Conservation (phyloP, 2,329 filamentous ascomycete species). For the Aspergillus sp. region DNA sequence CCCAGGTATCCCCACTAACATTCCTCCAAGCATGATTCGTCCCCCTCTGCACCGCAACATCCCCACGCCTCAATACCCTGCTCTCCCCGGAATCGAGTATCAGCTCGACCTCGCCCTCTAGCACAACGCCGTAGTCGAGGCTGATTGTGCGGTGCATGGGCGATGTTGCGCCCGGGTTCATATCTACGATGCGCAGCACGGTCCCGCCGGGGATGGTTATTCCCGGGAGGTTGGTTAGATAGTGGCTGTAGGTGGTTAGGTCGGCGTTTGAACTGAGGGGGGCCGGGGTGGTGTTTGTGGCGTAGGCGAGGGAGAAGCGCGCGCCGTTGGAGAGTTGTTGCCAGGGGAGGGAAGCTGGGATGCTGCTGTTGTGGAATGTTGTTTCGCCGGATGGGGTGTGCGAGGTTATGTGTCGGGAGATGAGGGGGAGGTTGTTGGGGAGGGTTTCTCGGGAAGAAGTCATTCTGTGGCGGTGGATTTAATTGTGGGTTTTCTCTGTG, state of each 20-base stretch:
- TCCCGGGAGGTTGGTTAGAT: conserved; percentile 48
- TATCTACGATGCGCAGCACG: conserved; percentile 42
- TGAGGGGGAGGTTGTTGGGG: conserved; percentile 32
- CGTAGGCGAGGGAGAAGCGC: conserved; percentile 51
- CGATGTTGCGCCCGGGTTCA: conserved; percentile 41
- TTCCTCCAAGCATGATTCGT: conserved; percentile 14
- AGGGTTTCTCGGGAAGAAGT: too few relatives aligned
- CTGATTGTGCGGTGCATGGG: conserved; percentile 53
- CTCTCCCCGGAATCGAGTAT: conserved; percentile 7
- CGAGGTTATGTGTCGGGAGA: conserved; percentile 30
- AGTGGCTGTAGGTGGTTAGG: conserved; percentile 45
- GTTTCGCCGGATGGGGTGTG: conserved; percentile 35
- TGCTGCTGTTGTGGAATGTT: conserved; percentile 29
- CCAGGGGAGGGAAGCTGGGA: conserved; percentile 23
- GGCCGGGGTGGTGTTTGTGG: conserved; percentile 49
- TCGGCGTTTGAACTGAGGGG: conserved; percentile 48
- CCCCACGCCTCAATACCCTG: conserved; percentile 1
- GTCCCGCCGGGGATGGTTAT: conserved; percentile 50
- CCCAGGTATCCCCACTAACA: conserved; percentile 11
- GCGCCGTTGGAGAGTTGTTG: conserved; percentile 39
- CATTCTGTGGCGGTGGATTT: too few relatives aligned
- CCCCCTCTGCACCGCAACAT: conserved; percentile 11
- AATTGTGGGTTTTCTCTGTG: too few relatives aligned
- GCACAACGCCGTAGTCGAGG: conserved; percentile 48
- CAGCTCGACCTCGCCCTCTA: conserved; percentile 6